phyloP scores from a whole-genome alignment of 768 basidiomycete genomes.

The Lactarius deliciosus region DNA sequence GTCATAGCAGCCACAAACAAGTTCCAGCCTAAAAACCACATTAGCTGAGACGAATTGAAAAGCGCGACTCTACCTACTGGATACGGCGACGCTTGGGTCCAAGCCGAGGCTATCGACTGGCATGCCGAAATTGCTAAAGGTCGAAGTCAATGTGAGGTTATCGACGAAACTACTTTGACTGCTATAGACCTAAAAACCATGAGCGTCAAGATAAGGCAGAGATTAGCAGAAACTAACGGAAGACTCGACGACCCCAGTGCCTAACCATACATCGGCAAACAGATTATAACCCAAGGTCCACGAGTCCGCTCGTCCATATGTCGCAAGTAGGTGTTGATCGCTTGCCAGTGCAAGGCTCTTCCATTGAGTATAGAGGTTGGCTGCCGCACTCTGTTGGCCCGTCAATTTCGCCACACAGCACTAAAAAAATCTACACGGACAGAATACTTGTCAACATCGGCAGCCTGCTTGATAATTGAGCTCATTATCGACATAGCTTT shows the following conservation, averaged over 20 bases:
- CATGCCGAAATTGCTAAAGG: constrained; percentile 14
- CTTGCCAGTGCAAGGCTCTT: constrained; percentile 13
- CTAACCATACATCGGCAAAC: constrained; percentile 57
- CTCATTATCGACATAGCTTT: constrained; percentile 61
- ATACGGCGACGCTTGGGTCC: background rate
- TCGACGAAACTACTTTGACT: constrained; percentile 14
- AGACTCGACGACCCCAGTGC: constrained; percentile 47
- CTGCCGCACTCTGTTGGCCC: background rate
- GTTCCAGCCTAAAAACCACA: no score
- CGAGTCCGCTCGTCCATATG: constrained; percentile 32
- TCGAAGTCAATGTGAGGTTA: background rate
- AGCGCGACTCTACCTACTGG: no score
- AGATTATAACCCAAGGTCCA: constrained; percentile 67
- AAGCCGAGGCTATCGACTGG: constrained; percentile 5
- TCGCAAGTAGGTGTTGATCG: constrained; percentile 11
- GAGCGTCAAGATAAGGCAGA: background rate
- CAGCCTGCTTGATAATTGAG: constrained; percentile 29
- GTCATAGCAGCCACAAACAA: no score
- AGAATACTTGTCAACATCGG: constrained; percentile 31
- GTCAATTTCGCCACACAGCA: background rate
- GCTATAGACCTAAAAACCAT: constrained; percentile 11
- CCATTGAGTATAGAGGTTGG: constrained; percentile 17
- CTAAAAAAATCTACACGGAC: constrained; percentile 27
- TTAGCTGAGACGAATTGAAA: no score
- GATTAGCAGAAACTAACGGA: constrained; percentile 14